These are phyloP conservation scores for Astrocystis sublimbata DNA, from an alignment of 495 filamentous ascomycete species.

Conservation along the genomic window DNA sequence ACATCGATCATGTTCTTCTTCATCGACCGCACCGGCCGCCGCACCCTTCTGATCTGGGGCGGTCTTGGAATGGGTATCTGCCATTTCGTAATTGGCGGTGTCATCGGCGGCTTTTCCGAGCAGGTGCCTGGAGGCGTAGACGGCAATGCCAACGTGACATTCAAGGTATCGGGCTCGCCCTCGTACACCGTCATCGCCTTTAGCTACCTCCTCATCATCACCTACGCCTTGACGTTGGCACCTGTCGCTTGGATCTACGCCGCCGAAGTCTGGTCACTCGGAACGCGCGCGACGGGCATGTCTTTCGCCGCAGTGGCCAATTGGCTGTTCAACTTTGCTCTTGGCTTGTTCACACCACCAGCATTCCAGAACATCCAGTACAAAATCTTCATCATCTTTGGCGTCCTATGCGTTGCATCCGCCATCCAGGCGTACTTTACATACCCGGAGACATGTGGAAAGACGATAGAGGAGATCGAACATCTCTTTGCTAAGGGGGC, in stretches of 20 bases:
- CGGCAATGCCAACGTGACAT: conserved; percentile 67
- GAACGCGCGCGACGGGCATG: conserved; percentile 73
- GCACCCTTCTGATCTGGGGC: conserved; percentile 68
- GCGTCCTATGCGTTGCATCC: conserved; percentile 64
- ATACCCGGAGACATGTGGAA: conserved; percentile 71
- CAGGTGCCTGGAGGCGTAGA: conserved; percentile 57
- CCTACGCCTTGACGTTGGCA: conserved; percentile 70
- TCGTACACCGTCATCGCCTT: conserved; percentile 71
- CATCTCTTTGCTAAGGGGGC: conserved; percentile 59
- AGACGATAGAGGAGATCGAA: conserved; percentile 72
- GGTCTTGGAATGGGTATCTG: conserved; percentile 69
- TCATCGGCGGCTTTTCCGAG: conserved; percentile 47
- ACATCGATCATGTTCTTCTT: conserved; percentile 67
- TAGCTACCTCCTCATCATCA: conserved; percentile 69
- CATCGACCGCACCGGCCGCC: conserved; percentile 74
- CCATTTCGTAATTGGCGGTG: conserved; percentile 65
- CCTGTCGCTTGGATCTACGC: conserved; percentile 75
- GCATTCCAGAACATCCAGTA: conserved; percentile 72
- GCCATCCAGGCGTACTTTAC: conserved; percentile 65
- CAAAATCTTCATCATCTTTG: conserved; percentile 75
- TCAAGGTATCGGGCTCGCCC: conserved; percentile 59
- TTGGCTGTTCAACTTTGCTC: conserved; percentile 77
- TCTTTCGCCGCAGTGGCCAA: conserved; percentile 66
- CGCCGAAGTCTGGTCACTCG: conserved; percentile 73
- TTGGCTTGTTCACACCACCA: conserved; percentile 70